Evolutionary conservation across 169 alveolate species (phyloP).

Genomic region (Hammondia hammondi): DNA sequence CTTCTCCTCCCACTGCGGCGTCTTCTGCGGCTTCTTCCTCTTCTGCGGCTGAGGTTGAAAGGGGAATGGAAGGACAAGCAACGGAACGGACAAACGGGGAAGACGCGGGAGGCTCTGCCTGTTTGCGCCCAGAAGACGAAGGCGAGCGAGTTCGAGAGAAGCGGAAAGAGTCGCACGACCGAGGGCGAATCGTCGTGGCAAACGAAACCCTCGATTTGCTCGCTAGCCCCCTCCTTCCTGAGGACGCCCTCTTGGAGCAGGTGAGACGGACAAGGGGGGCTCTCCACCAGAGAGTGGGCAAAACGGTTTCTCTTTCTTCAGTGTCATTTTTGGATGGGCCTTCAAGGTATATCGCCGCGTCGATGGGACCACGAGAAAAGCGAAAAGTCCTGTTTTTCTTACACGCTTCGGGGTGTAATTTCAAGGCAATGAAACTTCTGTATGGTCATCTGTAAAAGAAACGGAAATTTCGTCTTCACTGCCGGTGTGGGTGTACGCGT

Average conservation of each 20-base stretch:
- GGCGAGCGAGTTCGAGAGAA: background rate
- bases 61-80: background rate
- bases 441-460: too few relatives aligned
- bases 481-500: too few relatives aligned
- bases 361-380: too few relatives aligned
- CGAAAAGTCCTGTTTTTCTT: too few relatives aligned
- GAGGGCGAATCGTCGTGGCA: background rate
- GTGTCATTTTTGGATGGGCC: too few relatives aligned
- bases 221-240: conserved; percentile 87
- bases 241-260: conserved; percentile 73
- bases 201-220: conserved; percentile 77
- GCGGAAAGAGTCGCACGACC: background rate
- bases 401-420: too few relatives aligned
- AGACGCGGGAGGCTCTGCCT: background rate
- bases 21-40: background rate
- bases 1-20: background rate
- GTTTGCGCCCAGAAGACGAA: background rate
- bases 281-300: background rate
- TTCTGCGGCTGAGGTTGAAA: background rate
- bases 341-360: too few relatives aligned
- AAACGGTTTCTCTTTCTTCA: background rate
- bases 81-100: background rate
- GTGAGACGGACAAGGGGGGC: background rate
- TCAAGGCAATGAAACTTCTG: too few relatives aligned
- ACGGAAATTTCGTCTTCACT: too few relatives aligned